Evolutionary conservation across 2,329 filamentous ascomycete genomes (phyloP).

Genomic region (Microsporum ferrugineum): DNA sequence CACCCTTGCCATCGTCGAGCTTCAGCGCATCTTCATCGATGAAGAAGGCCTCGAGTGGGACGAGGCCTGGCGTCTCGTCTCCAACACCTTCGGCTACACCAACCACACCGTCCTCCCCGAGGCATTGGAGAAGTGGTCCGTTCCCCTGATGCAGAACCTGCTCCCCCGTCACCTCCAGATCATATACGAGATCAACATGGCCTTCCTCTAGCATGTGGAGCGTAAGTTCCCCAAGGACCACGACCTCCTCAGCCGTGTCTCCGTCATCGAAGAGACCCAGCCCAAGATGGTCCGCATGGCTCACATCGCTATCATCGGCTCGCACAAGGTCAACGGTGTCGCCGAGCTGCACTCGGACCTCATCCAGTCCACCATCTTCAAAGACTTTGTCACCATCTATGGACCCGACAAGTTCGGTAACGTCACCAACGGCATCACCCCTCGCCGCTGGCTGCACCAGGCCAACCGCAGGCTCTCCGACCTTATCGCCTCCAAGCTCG

Average conservation of each 20-base stretch:
- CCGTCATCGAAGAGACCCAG: slow-evolving; percentile 92
- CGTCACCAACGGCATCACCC: slow-evolving; percentile 96
- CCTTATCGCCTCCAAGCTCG: slow-evolving; percentile 81
- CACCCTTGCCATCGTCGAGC: slow-evolving; percentile 87
- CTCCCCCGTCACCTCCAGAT: slow-evolving; percentile 91
- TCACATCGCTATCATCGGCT: slow-evolving; percentile 84
- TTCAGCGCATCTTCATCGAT: slow-evolving; percentile 86
- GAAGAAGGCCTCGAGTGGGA: slow-evolving; percentile 88
- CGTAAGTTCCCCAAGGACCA: slow-evolving; percentile 80
- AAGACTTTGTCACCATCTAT: slow-evolving; percentile 92
- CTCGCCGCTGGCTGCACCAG: slow-evolving; percentile 91
- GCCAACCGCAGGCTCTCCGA: slow-evolving; percentile 88
- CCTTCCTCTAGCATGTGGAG: slow-evolving; percentile 85
- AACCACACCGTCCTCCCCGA: slow-evolving; percentile 98
- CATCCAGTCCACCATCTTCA: slow-evolving; percentile 99
- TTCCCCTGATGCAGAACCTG: slow-evolving; percentile 80
- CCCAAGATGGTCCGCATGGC: slow-evolving; percentile 99
- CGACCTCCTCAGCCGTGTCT: slow-evolving; percentile 76
- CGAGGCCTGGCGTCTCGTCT: slow-evolving; percentile 74
- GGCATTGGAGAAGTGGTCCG: slow-evolving; percentile 96
- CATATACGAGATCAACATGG: slow-evolving; percentile 95
- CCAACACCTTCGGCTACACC: slow-evolving; percentile 79
- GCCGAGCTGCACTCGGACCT: slow-evolving; percentile 95
- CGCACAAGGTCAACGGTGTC: slow-evolving; percentile 98
- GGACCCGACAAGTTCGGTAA: slow-evolving; percentile 97